Percentiles rank a stretch among this genome's conserved stretches.
These are phyloP conservation scores for Scheffersomyces coipomensis DNA, from an alignment of 805 yeast genomes.

Conservation along the genomic window DNA sequence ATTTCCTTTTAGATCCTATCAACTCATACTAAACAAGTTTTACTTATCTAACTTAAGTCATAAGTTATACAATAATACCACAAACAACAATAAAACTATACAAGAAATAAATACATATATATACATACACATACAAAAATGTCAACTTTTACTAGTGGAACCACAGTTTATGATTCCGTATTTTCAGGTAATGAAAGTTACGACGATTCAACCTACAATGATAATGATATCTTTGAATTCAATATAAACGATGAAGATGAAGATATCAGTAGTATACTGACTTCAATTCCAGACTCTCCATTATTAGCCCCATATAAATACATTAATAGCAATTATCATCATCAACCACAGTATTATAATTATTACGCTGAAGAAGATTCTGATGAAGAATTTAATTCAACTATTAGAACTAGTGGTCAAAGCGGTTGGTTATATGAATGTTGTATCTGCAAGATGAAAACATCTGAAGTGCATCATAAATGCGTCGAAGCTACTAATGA, in stretches of 20 bases:
- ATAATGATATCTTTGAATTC: slow-evolving; percentile 9
- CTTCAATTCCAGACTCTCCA: slow-evolving; percentile 1
- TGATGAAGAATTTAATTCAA: background rate
- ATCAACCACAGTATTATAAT: slow-evolving; percentile 2
- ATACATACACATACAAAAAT: too few relatives aligned
- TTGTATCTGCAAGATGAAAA: slow-evolving; percentile 12
- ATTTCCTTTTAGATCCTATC: too few relatives aligned
- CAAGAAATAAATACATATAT: too few relatives aligned
- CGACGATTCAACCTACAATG: background rate
- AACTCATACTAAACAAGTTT: too few relatives aligned
- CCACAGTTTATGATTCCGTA: too few relatives aligned
- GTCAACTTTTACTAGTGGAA: too few relatives aligned
- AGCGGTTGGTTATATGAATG: slow-evolving; percentile 12
- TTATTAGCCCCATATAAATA: background rate
- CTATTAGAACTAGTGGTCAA: background rate
- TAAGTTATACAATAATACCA: too few relatives aligned
- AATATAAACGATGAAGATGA: slow-evolving; percentile 4
- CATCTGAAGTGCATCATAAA: slow-evolving; percentile 1
- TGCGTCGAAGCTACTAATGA: background rate
- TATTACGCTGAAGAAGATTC: slow-evolving; percentile 1
- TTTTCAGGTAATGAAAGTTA: background rate
- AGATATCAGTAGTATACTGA: slow-evolving; percentile 1
- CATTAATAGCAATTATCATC: slow-evolving; percentile 5
- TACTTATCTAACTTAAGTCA: too few relatives aligned
- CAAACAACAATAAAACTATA: too few relatives aligned